Base-by-base conservation (phyloP, 805 yeast genomes). In the Ogataea neopini region DNA sequence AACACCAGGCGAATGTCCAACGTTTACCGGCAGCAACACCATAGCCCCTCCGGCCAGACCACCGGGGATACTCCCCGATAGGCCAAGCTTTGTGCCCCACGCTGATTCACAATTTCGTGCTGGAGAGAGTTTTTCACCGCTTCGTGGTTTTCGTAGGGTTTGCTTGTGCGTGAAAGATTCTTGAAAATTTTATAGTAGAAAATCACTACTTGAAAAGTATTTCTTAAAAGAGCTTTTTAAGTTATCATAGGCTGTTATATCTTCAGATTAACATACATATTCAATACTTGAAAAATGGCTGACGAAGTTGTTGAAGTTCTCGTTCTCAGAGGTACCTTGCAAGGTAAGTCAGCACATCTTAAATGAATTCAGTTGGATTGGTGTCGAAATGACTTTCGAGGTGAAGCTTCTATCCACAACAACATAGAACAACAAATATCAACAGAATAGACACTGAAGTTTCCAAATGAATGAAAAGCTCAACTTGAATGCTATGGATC, bases 271-370 rank as follows among this genome's bases (percentile, higher is more conserved):
- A 51, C 47, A 45, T 35, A 48, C 40, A 44, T 46, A 45, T 43
- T 30, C 37, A 44, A 44, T 40, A 42, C 30, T 37, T 49, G 48
- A 69, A 54, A 39, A 64, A 86, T 86, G 91, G 79, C 90, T 76
- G 81, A 80, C 69, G 61, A 59, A 48, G 59, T 58, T 50, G 85
- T 81, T 77, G 97, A 91, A 88, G 96, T 91, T 84, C 84, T 92
- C 81, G 97, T 92, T 77, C 88, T 94, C 76, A 91, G 98, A 86
- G 99, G 98, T 76, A 88, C 98, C 84, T 86, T 94, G 75, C 97
- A 92, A 81, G 97, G 88, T 73, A 63, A 51, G 73, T 63, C 33
- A 43, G 25, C 40, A 29, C 32, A 17, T n/a, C 2, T 28, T 13
- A 15, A 19, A 25, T 26, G 42, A 17, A 28, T 25, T 17, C 25